Evolutionary conservation across 352 stramenopile species (phyloP), one percentile per base, ranked within the genome.

Genomic region (Pythium plurisporium): DNA sequence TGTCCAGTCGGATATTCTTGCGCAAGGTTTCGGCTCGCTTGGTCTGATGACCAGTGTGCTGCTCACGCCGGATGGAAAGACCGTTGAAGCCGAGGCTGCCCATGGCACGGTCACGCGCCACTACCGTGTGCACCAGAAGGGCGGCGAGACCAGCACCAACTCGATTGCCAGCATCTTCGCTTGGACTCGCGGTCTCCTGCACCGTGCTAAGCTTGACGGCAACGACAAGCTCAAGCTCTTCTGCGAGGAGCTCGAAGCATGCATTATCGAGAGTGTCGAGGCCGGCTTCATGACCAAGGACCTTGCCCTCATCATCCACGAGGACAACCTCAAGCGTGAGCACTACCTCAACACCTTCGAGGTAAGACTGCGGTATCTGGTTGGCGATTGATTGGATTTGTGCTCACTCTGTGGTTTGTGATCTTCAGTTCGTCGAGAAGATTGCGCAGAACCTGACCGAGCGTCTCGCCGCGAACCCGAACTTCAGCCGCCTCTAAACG

Each of bases 81-180:
- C 86, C 0, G 68, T 96, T 43, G 87, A 95, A 62, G 87, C 87
- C 31, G 87, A 96, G 60, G 87, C 87, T 2, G 87, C 87, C 6
- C 87, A 96, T 65, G 87, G 87, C 57, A 96, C 87, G 14, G 87
- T 96, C 31, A 96, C 87, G 42, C 79, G 87, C 53, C 87, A 96
- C 70, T 96, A 83, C 64, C 85, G 87, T 25, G 76, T 89, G 64
- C 78, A 94, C 71, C 84, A 96, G 65, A 91, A 95, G 72, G 86
- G 86, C 29, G 80, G 82, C 19, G 70, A 89, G 59, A 96, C 87
- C 23, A 89, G 69, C 48, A 96, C 87, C 20, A 96, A 95, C 78
- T 86, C 87, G 31, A 93, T 95, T 56, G 87, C 87, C 10, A 87
- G 69, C 48, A 96, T 96, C 64, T 96, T 90, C 37, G 87, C 87